These are phyloP conservation scores for Saturnispora halmiae DNA, from an alignment of 805 yeast species.

Conservation along the genomic window DNA sequence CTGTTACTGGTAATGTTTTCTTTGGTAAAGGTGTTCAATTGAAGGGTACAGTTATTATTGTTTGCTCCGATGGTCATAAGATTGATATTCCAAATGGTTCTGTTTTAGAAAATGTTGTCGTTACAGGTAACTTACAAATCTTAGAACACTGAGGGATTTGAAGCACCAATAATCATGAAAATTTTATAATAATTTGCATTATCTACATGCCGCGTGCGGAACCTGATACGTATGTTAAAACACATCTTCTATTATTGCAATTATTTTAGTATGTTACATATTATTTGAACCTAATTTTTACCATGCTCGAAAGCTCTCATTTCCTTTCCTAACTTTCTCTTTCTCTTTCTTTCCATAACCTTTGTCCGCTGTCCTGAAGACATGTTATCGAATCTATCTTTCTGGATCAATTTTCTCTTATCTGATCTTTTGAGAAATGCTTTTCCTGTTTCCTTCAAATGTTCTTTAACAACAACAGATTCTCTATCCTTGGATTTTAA, in stretches of 20 bases:
- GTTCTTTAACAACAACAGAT: conserved; percentile 49
- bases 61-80: conserved; percentile 92
- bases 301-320: conserved; percentile 38
- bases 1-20: conserved; percentile 92
- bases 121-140: conserved; percentile 92
- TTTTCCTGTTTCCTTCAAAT: conserved; percentile 38
- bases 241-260: no score
- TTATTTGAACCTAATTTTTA: no score
- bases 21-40: conserved; percentile 84
- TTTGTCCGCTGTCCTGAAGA: conserved; percentile 64
- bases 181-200: neutral
- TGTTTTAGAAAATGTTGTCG: conserved; percentile 88
- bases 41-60: conserved; percentile 96
- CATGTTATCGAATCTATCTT: conserved; percentile 71
- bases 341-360: conserved; percentile 80
- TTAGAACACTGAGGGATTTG: conserved; percentile 61
- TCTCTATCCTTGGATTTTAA: conserved; percentile 70
- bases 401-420: conserved; percentile 62
- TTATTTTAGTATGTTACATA: no score
- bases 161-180: neutral
- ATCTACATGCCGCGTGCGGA: neutral
- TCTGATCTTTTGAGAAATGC: conserved; percentile 60
- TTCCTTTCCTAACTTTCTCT: conserved; percentile 76
- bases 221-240: no score
- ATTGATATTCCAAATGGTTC: conserved; percentile 97